These are phyloP conservation scores for Talaromyces sp. DNA, from an alignment of 2,329 filamentous ascomycete species.

Conservation along the genomic window DNA sequence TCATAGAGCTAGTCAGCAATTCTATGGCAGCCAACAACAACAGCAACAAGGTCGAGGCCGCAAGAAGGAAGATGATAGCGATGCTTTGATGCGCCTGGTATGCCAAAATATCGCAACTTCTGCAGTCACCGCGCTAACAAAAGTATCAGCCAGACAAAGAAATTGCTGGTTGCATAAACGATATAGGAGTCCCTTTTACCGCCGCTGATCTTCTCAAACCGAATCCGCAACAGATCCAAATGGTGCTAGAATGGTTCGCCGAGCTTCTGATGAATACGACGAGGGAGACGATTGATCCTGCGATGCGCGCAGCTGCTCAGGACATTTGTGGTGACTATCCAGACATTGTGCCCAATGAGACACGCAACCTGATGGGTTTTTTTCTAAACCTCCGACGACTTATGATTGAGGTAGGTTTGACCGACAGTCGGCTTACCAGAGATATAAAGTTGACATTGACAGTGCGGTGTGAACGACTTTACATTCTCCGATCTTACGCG, in stretches of 20 bases:
- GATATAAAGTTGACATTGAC: slow-evolving; percentile 1
- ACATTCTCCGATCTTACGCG: slow-evolving; percentile 88
- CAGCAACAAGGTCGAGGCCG: slow-evolving; percentile 40
- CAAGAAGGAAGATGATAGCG: slow-evolving; percentile 57
- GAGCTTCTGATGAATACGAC: slow-evolving; percentile 92
- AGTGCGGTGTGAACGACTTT: slow-evolving; percentile 92
- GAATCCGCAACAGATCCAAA: slow-evolving; percentile 89
- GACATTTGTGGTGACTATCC: slow-evolving; percentile 79
- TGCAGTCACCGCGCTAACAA: slow-evolving; percentile 17
- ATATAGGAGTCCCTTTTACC: slow-evolving; percentile 88
- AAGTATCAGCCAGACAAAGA: slow-evolving; percentile 61
- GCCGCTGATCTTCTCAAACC: slow-evolving; percentile 87
- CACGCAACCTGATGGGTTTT: slow-evolving; percentile 92
- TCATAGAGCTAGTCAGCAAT: slow-evolving; percentile 52
- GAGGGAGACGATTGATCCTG: slow-evolving; percentile 87
- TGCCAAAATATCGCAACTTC: slow-evolving; percentile 19
- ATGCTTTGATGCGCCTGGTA: slow-evolving; percentile 58
- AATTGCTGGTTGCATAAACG: slow-evolving; percentile 94
- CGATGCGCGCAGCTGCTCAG: slow-evolving; percentile 88
- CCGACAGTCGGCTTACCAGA: background rate
- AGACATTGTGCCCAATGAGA: slow-evolving; percentile 81
- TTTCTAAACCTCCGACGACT: slow-evolving; percentile 79
- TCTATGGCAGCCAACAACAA: slow-evolving; percentile 45
- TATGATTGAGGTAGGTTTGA: slow-evolving; percentile 58
- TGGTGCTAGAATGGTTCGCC: slow-evolving; percentile 97